These are phyloP conservation scores for Pittosporum tobira DNA, from an alignment of 129 eudicot species.

Conservation along the genomic window DNA sequence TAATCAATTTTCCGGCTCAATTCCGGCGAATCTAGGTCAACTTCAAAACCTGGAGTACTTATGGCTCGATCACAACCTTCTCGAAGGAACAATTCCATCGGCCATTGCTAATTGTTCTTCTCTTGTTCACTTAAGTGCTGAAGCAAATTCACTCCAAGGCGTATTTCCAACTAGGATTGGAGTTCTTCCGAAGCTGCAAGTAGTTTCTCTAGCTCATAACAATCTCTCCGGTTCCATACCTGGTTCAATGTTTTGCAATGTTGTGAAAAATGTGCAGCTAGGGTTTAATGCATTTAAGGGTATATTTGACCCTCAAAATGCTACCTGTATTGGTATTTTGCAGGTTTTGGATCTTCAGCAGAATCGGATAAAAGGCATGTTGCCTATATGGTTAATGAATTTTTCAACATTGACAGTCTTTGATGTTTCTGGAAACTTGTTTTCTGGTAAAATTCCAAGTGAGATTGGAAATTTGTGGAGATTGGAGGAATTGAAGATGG, in stretches of 20 bases:
- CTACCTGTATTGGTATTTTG: slow-evolving; percentile 34
- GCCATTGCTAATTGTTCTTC: slow-evolving; percentile 60
- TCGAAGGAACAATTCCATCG: slow-evolving; percentile 65
- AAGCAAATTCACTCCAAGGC: slow-evolving; percentile 53
- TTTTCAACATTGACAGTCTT: slow-evolving; percentile 34
- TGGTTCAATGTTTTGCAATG: slow-evolving; percentile 39
- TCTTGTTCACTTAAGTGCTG: slow-evolving; percentile 61
- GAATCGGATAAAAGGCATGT: slow-evolving; percentile 42
- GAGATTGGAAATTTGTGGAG: slow-evolving; percentile 45
- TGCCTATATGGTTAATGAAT: slow-evolving; percentile 50
- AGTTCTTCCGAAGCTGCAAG: slow-evolving; percentile 45
- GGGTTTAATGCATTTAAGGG: slow-evolving; percentile 61
- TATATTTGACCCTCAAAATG: slow-evolving; percentile 17
- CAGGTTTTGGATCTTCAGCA: slow-evolving; percentile 55
- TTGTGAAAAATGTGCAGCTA: slow-evolving; percentile 36
- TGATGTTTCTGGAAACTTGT: slow-evolving; percentile 69
- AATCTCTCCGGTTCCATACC: slow-evolving; percentile 55
- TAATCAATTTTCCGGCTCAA: slow-evolving; percentile 47
- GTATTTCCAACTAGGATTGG: slow-evolving; percentile 53
- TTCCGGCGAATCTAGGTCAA: slow-evolving; percentile 57
- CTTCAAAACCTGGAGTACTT: slow-evolving; percentile 44
- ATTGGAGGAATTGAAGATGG: slow-evolving; percentile 52
- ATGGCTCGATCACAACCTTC: slow-evolving; percentile 44
- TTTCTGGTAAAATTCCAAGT: slow-evolving; percentile 39
- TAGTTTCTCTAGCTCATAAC: slow-evolving; percentile 38